Evolutionary conservation across 257 asterid genomes (phyloP).

Genomic region (Plectranthus barbatus): DNA sequence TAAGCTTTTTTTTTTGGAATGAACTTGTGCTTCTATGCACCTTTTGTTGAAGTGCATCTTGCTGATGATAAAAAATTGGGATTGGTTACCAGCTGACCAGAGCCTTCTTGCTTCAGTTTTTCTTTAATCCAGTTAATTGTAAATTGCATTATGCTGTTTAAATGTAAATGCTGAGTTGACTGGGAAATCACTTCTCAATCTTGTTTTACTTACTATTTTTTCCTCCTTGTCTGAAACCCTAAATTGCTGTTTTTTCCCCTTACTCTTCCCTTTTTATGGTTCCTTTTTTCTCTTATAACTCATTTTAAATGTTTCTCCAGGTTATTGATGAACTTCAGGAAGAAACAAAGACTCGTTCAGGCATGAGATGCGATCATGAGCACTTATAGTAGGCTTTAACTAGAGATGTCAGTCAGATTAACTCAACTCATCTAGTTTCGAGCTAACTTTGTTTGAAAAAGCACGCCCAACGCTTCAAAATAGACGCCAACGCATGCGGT

Average conservation of each 20-base stretch:
- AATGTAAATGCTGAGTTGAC: not conserved
- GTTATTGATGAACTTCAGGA: no score
- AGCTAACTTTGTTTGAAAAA: no score
- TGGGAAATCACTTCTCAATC: not conserved
- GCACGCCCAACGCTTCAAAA: no score
- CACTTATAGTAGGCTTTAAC: no score
- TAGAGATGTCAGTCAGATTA: no score
- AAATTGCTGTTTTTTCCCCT: not conserved
- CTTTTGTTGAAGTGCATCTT: conserved; percentile 32
- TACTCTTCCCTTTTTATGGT: no score
- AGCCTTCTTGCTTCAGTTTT: not conserved
- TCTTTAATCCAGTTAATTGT: not conserved
- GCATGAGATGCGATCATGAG: no score
- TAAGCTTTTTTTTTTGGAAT: conserved; percentile 7
- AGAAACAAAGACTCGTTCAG: no score
- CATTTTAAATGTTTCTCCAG: not conserved
- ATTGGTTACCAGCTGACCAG: conserved; percentile 36
- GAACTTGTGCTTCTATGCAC: conserved; percentile 18
- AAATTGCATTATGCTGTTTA: not conserved
- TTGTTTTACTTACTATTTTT: not conserved
- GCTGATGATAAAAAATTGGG: conserved; percentile 23
- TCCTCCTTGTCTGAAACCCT: no score
- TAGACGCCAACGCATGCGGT: no score
- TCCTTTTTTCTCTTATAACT: not conserved
- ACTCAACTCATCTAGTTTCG: no score